Evolutionary conservation across 768 basidiomycete species (phyloP), one percentile per base, ranked within the genome.

Genomic region (Aureoboletus auriporus): DNA sequence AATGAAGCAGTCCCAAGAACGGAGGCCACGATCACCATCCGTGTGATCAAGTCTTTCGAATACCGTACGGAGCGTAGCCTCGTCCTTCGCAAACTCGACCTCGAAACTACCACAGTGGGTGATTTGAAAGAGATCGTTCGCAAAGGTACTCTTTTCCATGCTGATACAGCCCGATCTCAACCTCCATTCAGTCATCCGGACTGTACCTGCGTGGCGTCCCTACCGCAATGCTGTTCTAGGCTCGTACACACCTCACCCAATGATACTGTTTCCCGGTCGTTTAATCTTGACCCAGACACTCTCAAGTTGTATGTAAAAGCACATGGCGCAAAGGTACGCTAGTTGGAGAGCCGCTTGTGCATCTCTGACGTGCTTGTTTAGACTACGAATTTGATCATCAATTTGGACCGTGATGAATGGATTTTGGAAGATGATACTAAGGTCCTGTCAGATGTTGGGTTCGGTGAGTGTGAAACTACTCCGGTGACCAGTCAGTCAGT

Each of bases 351-450:
- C 42, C 20, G 10, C 8, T 23, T 12, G 13, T 43, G 34, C 30
- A 44, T 26, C 23, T 23, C 5, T 36, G 13, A 40, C 14, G 5
- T 9, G 11, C 39, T 16, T 20, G 8, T 47, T 41, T 49, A 97
- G 95, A 95, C 94, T 1, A 89, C 89, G 29, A 98, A 99, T 70
- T 76, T 99, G 27, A 97, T 99, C 68, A 97, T 99, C 63, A 99
- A 99, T 67, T 78, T 98, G 49, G 93, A 96, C 61, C 80, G 94
- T 60, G 95, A 98, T 49, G 89, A 92, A 8, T 95, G 93, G 89
- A 89, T 97, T 52, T 69, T 93, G 13, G 70, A 79, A 40, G 82
- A 92, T 54, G 84, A 85, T 35, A 62, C 63, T 8, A 79, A 77
- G 59, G 74, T 71, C 1, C 75, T 99, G n/a, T 80, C 74, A 2